phyloP scores from a whole-genome alignment of 2,329 filamentous ascomycete species.

The Falciphora oryzae region DNA sequence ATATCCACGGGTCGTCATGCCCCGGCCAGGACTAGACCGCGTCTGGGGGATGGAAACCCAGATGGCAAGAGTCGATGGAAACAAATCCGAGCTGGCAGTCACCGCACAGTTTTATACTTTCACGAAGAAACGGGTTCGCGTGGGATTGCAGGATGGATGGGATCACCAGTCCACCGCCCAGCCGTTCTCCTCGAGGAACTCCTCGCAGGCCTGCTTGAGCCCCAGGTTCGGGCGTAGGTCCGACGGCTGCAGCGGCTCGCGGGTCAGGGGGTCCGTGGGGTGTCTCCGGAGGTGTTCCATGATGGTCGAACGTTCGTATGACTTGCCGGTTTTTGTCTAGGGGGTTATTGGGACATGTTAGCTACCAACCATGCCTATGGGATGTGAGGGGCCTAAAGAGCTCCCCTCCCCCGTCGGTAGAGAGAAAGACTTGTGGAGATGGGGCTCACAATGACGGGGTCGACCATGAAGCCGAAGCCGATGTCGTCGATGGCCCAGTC shows the following conservation, averaged over 20 bases:
- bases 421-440: neutral
- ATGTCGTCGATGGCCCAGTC: conserved; percentile 76
- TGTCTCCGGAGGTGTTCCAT: conserved; percentile 76
- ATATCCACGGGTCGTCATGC: neutral
- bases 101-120: too few relatives aligned
- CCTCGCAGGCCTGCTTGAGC: conserved; percentile 70
- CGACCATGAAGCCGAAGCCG: conserved; percentile 66
- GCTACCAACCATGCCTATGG: neutral
- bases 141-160: neutral
- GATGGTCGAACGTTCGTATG: conserved; percentile 82
- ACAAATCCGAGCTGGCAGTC: neutral
- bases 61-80: neutral
- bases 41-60: too few relatives aligned
- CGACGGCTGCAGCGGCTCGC: conserved; percentile 60
- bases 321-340: conserved; percentile 77
- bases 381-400: neutral
- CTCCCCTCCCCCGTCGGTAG: too few relatives aligned
- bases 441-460: conserved; percentile 52
- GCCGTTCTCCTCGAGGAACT: conserved; percentile 80
- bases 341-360: neutral
- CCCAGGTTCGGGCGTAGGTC: conserved; percentile 79
- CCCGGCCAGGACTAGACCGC: too few relatives aligned
- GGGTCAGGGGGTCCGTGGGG: conserved; percentile 75
- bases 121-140: too few relatives aligned
- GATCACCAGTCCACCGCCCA: conserved; percentile 86